Evolutionary conservation across 768 basidiomycete species (phyloP), one percentile per base, ranked within the genome.

Genomic region (Sporobolomyces roseus): DNA sequence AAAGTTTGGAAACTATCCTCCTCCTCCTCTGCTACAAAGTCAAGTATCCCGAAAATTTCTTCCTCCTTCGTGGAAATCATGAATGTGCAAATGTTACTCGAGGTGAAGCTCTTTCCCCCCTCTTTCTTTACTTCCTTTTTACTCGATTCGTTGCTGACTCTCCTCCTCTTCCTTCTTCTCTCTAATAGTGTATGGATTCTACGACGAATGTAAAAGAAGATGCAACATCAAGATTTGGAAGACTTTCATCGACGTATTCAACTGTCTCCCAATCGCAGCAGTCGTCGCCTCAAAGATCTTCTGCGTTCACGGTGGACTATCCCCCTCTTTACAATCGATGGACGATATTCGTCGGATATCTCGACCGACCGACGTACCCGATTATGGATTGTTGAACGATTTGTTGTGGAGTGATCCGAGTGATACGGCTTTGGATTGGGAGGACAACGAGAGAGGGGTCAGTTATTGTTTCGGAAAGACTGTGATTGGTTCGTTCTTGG

Each of bases 221-320:
- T 96, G 93, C 84, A 97, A 94, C 79, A 92, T 98, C 84, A 99
- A 98, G 82, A 93, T 91, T 32, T 99, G 96, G 96, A 98, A 94
- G 81, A 93, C 92, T 3, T 98, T 99, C 79, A 91, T 98, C 79
- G 96, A 99, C 81, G 94, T 97, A 66, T 99, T 99, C 85, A 98
- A 99, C 80, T 93, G 93, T 77, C 85, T 99, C 17, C 96, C 96
- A 56, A 98, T 99, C 76, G 93, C 94, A 46, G 93, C 96, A 36
- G 90, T 99, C 77, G 96, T 99, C 55, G 96, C 94, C 12, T 92
- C 91, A 75, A 99, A 99, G 83, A 99, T 99, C 77, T 99, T 99
- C 80, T 98, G 96, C 77, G 96, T 99, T 19, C 96, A 99, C 76
- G 78, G 77, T 36, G 93, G 96, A 25, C 85, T 99, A 45, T 93